These are phyloP conservation scores for Simplicillium sp. DNA, from an alignment of 2,329 filamentous ascomycete species.

Conservation along the genomic window DNA sequence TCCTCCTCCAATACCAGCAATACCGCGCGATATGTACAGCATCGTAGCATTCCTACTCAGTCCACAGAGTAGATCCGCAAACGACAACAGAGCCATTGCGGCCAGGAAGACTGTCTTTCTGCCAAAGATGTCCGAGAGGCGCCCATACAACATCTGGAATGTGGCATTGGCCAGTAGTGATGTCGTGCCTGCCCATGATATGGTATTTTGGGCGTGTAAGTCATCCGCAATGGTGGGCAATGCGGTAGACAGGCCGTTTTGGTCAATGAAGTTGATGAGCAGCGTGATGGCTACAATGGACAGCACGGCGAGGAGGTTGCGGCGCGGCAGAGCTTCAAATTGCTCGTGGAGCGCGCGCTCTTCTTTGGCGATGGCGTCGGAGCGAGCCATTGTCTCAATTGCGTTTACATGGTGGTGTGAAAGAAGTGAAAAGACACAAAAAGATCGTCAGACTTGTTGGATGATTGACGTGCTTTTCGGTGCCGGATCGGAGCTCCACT, in stretches of 20 bases:
- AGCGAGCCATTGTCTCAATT: constrained; percentile 1
- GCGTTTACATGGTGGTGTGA: too few relatives aligned
- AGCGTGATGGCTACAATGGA: constrained; percentile 39
- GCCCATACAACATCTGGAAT: constrained; percentile 24
- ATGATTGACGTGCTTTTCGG: not conserved
- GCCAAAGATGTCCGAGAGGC: constrained; percentile 24
- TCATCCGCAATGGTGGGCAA: constrained; percentile 26
- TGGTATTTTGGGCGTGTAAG: constrained; percentile 18
- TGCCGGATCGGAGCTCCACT: not conserved
- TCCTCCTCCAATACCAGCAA: constrained; percentile 25
- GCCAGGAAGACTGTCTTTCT: constrained; percentile 21
- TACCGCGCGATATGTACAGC: constrained; percentile 22
- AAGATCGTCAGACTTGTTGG: not conserved
- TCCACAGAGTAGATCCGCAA: constrained; percentile 21
- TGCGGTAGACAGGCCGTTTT: constrained; percentile 22
- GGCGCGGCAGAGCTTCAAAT: constrained; percentile 44
- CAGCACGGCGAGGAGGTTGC: constrained; percentile 41
- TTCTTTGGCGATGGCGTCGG: constrained; percentile 13
- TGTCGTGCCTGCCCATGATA: constrained; percentile 25
- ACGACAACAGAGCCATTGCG: constrained; percentile 15
- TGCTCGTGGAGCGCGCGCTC: constrained; percentile 42
- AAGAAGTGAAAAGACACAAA: too few relatives aligned
- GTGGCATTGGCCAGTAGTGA: constrained; percentile 25
- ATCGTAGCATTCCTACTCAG: constrained; percentile 18
- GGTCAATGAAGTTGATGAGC: constrained; percentile 40